These are phyloP conservation scores for Metschnikowia shivogae DNA, from an alignment of 805 yeast genomes.

Conservation along the genomic window DNA sequence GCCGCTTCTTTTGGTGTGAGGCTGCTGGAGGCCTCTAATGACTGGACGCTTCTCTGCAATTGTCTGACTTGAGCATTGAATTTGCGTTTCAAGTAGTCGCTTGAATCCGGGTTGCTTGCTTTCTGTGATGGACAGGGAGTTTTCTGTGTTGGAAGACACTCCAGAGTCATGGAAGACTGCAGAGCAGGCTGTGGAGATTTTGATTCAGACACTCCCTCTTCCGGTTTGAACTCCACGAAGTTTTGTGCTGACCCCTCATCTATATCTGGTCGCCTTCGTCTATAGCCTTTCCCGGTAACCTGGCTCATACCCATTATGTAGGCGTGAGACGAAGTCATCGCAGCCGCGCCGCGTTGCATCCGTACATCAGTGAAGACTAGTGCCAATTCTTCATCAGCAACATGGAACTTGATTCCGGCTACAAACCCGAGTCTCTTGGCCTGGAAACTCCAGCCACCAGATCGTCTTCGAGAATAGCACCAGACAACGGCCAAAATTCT, in stretches of 20 bases:
- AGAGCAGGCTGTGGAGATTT: too few relatives aligned
- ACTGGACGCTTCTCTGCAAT: slow-evolving; percentile 3
- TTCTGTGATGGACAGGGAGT: not conserved
- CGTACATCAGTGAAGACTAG: slow-evolving; percentile 4
- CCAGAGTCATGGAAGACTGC: not conserved
- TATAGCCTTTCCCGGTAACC: slow-evolving; percentile 5
- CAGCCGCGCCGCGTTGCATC: not conserved
- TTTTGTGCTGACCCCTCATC: not conserved
- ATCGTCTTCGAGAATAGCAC: slow-evolving; percentile 23
- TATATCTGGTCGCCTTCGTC: slow-evolving; percentile 4
- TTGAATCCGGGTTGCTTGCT: too few relatives aligned
- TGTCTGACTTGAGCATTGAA: slow-evolving; percentile 7
- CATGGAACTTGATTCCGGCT: too few relatives aligned
- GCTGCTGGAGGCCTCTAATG: not conserved
- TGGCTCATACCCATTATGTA: not conserved
- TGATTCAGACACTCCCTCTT: too few relatives aligned
- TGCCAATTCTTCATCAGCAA: too few relatives aligned
- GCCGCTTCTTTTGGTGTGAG: slow-evolving; percentile 15
- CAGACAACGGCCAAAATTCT: slow-evolving; percentile 19
- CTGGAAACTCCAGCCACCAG: slow-evolving; percentile 1
- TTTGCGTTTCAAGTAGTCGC: not conserved
- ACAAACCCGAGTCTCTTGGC: not conserved
- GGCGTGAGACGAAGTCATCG: not conserved
- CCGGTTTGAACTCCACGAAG: too few relatives aligned
- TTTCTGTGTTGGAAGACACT: not conserved